These are phyloP conservation scores for Dioscorea zingiberensis DNA, from an alignment of 106 monocot species.

Conservation along the genomic window DNA sequence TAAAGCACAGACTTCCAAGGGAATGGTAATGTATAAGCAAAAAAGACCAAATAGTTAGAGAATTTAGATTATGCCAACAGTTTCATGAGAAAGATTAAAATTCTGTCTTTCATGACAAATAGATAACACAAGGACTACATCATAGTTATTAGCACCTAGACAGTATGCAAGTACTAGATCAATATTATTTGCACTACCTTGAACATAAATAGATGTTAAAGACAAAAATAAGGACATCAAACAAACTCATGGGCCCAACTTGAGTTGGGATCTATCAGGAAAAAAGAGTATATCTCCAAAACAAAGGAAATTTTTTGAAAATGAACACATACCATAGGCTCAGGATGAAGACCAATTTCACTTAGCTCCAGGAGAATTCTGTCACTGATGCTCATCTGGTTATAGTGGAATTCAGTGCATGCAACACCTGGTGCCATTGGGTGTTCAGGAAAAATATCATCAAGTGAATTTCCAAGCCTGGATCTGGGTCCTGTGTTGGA, in stretches of 20 bases:
- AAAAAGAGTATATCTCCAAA: background rate
- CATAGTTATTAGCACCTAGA: too few relatives aligned
- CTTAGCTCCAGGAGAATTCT: slow-evolving; percentile 58
- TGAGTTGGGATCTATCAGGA: too few relatives aligned
- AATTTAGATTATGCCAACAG: too few relatives aligned
- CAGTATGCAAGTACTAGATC: too few relatives aligned
- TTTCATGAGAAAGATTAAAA: too few relatives aligned
- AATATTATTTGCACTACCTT: background rate
- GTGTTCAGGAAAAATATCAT: slow-evolving; percentile 13
- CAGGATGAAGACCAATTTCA: slow-evolving; percentile 61
- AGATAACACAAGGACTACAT: too few relatives aligned
- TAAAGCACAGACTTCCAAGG: too few relatives aligned
- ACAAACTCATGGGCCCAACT: too few relatives aligned
- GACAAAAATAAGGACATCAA: too few relatives aligned
- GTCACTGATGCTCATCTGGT: slow-evolving; percentile 42
- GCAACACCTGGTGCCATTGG: background rate
- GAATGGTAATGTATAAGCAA: too few relatives aligned
- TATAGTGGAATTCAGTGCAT: slow-evolving; percentile 36
- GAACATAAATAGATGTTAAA: background rate
- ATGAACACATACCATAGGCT: slow-evolving; percentile 37
- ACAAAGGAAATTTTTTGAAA: background rate
- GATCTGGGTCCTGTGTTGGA: background rate
- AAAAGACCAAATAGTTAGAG: too few relatives aligned
- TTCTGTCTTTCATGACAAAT: too few relatives aligned
- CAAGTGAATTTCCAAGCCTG: slow-evolving; percentile 4